These are phyloP conservation scores for Eimeria sp. DNA, from an alignment of 169 alveolate genomes.

Conservation along the genomic window DNA sequence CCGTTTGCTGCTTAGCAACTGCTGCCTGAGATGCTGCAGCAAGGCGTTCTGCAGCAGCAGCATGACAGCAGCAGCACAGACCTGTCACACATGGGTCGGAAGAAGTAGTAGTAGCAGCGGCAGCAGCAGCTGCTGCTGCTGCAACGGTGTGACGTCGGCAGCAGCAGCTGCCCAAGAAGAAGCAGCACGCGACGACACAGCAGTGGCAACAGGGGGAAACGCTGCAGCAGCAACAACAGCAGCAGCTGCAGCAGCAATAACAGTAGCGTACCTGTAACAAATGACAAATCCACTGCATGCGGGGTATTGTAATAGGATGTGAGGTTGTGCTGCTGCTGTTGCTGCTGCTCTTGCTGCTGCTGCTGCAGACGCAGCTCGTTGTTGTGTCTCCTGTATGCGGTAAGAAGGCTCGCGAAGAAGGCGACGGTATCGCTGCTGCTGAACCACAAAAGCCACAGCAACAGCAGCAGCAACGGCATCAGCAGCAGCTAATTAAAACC, in stretches of 20 bases:
- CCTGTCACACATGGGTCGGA: neutral
- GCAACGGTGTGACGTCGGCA: neutral
- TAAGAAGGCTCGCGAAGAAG: constrained; percentile 51
- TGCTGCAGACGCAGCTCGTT: neutral
- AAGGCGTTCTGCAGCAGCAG: neutral
- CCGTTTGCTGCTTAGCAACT: constrained; percentile 18
- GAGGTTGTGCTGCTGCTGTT: constrained; percentile 30
- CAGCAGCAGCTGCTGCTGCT: neutral
- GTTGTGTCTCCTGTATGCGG: constrained; percentile 54
- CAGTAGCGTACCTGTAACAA: constrained; percentile 33
- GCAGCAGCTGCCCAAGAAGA: neutral
- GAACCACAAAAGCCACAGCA: neutral
- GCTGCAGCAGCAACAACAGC: constrained; percentile 1
- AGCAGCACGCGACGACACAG: neutral
- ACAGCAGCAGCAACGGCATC: constrained; percentile 22
- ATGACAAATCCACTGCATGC: neutral
- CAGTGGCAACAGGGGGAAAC: neutral
- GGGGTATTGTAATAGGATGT: neutral
- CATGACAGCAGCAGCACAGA: neutral
- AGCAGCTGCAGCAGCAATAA: constrained; percentile 17
- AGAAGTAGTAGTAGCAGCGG: neutral
- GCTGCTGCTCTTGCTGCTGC: constrained; percentile 39
- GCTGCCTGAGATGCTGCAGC: constrained; percentile 64
- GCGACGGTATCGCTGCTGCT: constrained; percentile 25
- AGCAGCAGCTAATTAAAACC: neutral